Evolutionary conservation across 2,329 filamentous ascomycete genomes (phyloP).

Genomic region (Cercospora beticola): DNA sequence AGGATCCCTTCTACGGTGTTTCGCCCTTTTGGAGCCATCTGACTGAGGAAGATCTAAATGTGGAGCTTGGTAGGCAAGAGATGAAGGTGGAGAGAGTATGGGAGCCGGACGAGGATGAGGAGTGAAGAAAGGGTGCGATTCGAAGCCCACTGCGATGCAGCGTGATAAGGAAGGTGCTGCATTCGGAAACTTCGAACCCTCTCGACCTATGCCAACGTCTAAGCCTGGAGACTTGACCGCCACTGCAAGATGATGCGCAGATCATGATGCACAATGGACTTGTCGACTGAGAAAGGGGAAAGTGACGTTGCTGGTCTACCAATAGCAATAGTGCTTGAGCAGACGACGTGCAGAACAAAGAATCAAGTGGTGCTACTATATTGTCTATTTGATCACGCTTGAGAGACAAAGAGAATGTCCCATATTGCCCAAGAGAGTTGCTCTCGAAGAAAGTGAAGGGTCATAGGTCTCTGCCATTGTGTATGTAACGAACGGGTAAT

Average conservation of each 20-base stretch:
- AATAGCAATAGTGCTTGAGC: background rate
- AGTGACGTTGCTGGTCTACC: background rate
- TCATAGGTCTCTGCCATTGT: background rate
- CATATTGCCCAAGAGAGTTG: background rate
- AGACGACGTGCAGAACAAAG: background rate
- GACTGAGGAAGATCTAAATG: background rate
- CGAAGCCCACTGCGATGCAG: no score
- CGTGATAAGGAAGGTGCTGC: no score
- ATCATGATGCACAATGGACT: no score
- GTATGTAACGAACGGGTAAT: background rate
- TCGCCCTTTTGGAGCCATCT: background rate
- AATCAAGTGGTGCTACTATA: background rate
- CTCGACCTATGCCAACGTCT: no score
- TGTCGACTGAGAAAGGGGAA: background rate
- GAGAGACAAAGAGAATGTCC: background rate
- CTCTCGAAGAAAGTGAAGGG: background rate
- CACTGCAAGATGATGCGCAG: no score
- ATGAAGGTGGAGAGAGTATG: background rate
- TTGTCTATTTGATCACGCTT: background rate
- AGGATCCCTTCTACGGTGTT: background rate
- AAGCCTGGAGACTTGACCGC: no score
- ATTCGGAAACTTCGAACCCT: no score
- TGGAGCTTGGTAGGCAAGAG: background rate
- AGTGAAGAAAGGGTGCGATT: background rate
- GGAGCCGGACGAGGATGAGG: no score